Evolutionary conservation across 2,329 filamentous ascomycete species (phyloP), one percentile per base, ranked within the genome.

Genomic region (Leptodontidium sp.): DNA sequence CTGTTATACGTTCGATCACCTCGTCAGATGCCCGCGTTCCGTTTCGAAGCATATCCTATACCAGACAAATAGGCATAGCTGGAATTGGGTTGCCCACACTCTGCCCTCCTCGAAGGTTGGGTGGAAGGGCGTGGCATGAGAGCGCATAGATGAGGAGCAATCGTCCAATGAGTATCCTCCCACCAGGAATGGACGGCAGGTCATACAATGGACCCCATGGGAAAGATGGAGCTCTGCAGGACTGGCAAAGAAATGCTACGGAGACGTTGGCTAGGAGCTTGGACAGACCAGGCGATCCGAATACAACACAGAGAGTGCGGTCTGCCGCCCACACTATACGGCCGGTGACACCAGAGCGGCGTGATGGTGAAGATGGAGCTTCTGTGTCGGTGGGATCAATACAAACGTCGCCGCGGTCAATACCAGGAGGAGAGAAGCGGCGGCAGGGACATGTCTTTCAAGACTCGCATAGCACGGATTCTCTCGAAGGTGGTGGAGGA

Each of bases 271-370:
- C 71, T 40, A 70, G 73, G 66, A 75, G 69, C 12, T 50, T 78
- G 64, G 74, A 74, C 4, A 72, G 70, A 57, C 73, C 73, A 62
- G 59, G 68, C n/a, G 77, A 78, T 50, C 61, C 70, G n/a, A 58
- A 59, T 59, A 53, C 53, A 59, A 67, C 62, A 55, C 67, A 71
- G 72, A 75, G 70, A 61, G 73, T 45, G 74, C 78, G 70, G 69
- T 75, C 68, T 73, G 75, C 69, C 75, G 72, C 75, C 72, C 76
- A 78, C 71, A 87, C 86, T 57, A 87, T 90, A 75, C 88, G 90
- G 71, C 82, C 89, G 67, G 88, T 92, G 72, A 92, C 90, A 70
- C 90, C 90, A 72, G 91, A 93, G 53, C 80, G 80, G 52, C 53
- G 68, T 74, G 75, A 76, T 73, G 70, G 70, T 74, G 65, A 68